Base-by-base conservation (phyloP, 2,329 filamentous ascomycete species). In the Raffaelea arxii region DNA sequence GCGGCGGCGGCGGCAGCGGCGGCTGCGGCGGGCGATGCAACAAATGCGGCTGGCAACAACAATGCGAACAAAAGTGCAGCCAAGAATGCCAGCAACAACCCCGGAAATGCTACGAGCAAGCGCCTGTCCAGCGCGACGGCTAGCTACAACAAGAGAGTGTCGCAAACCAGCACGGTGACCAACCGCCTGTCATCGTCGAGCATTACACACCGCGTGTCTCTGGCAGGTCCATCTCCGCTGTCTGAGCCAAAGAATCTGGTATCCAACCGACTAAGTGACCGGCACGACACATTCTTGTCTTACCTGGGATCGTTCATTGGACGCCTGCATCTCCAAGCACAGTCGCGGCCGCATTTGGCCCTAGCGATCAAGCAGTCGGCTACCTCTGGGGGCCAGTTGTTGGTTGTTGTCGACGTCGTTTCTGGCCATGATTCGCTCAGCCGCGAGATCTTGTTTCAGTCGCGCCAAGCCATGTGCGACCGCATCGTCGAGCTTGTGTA, bases 261-360 rank as follows among this genome's bases (percentile, higher is more conserved):
- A 27, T 95, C 90, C 2, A 85, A 90, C 62, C 82, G 82, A 55
- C 75, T 97, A 42, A 84, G 80, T 57, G 72, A 77, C 43, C 85
- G 82, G 43, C 89, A 96, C 66, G 90, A 97, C 65, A 79, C 78
- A 7, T 95, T 97, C 58, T 70, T 98, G 45, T 92, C 90, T 6
- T 85, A 90, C 59, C 78, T 98, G 44, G 91, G 87, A 43, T 94
- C 88, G 4, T 95, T 97, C 62, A 91, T 97, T 60, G 92, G 92
- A 16, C 74, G 80, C 32, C 75, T 96, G 47, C 88, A 96, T 63
- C 72, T 96, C 50, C 89, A 96, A 61, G 92, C 90, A n/a, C 84
- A 92, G 51, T 92, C 89, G 7, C 84, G 88, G 9, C 79, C 84
- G 1, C 89, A 95, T 61, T 74, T 97, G 42, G 80, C 89, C 25